A percentile compares a stretch with the other conserved stretches of the same genome.
phyloP scores from a whole-genome alignment of 768 basidiomycete species.

The Podaxis rugospora region DNA sequence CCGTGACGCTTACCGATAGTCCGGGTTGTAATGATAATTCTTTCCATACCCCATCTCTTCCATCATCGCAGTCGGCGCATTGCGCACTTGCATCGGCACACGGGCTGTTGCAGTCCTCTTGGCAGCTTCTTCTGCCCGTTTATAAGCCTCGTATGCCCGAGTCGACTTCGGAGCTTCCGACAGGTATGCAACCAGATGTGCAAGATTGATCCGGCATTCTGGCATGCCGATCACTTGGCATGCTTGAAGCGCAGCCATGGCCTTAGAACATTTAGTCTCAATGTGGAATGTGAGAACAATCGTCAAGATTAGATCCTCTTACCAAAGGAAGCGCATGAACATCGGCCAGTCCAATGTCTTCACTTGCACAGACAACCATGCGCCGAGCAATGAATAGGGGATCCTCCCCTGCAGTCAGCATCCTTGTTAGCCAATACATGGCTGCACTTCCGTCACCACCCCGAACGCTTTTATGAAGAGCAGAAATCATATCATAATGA shows the following conservation, averaged over 20 bases:
- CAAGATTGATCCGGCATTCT: conserved; percentile 74
- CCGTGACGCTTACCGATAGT: conserved; percentile 37
- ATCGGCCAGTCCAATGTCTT: conserved; percentile 83
- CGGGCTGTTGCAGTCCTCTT: conserved; percentile 45
- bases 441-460: conserved; percentile 76
- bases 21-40: conserved; percentile 62
- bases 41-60: conserved; percentile 64
- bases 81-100: conserved; percentile 71
- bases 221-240: conserved; percentile 78
- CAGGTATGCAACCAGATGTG: conserved; percentile 74
- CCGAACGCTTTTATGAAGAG: conserved; percentile 78
- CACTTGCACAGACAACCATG: conserved; percentile 77
- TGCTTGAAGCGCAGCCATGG: conserved; percentile 56
- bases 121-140: conserved; percentile 59
- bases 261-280: conserved; percentile 30
- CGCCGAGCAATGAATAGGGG: conserved; percentile 72
- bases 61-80: conserved; percentile 73
- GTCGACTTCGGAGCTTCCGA: conserved; percentile 83
- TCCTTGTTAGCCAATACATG: conserved; percentile 85
- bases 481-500: conserved; percentile 80
- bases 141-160: conserved; percentile 75
- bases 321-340: conserved; percentile 72
- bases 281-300: not conserved
- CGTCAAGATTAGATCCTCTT: conserved; percentile 17
- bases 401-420: conserved; percentile 79